phyloP scores from a whole-genome alignment of 2,329 filamentous ascomycete species.

The Didymella exigua region DNA sequence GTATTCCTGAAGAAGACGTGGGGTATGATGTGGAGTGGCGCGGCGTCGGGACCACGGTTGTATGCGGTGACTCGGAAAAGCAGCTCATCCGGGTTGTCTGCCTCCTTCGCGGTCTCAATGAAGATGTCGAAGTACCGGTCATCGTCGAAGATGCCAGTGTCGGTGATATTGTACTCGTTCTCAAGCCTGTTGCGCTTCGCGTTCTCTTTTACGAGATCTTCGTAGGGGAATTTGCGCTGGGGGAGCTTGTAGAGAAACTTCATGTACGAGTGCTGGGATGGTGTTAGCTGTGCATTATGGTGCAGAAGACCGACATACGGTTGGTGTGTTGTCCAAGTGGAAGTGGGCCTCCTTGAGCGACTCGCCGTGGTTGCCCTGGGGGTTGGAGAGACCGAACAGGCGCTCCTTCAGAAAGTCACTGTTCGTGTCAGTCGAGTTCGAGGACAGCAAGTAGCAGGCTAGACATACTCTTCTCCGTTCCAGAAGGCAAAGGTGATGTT shows the following conservation, averaged over 20 bases:
- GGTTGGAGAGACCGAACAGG: constrained; percentile 92
- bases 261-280: constrained; percentile 88
- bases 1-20: constrained; percentile 98
- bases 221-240: constrained; percentile 87
- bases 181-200: constrained; percentile 76
- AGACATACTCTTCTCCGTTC: constrained; percentile 88
- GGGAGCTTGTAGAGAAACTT: constrained; percentile 98
- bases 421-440: constrained; percentile 48
- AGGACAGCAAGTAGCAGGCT: not conserved
- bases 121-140: constrained; percentile 96
- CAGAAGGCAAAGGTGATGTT: constrained; percentile 97
- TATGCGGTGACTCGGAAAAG: constrained; percentile 94
- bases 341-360: constrained; percentile 97
- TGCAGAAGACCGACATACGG: constrained; percentile 53
- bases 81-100: constrained; percentile 87
- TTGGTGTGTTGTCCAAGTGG: constrained; percentile 91
- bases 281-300: constrained; percentile 45
- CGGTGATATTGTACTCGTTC: constrained; percentile 87
- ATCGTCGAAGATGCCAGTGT: constrained; percentile 87
- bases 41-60: constrained; percentile 89
- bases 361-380: constrained; percentile 96
- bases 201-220: constrained; percentile 85
- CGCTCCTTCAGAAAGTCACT: constrained; percentile 94
- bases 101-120: constrained; percentile 94
- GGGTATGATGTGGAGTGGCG: constrained; percentile 89